Percentiles rank a stretch among this genome's conserved stretches.
Conservation (phyloP, 2,329 filamentous ascomycete species). For the Fusarium sp. region DNA sequence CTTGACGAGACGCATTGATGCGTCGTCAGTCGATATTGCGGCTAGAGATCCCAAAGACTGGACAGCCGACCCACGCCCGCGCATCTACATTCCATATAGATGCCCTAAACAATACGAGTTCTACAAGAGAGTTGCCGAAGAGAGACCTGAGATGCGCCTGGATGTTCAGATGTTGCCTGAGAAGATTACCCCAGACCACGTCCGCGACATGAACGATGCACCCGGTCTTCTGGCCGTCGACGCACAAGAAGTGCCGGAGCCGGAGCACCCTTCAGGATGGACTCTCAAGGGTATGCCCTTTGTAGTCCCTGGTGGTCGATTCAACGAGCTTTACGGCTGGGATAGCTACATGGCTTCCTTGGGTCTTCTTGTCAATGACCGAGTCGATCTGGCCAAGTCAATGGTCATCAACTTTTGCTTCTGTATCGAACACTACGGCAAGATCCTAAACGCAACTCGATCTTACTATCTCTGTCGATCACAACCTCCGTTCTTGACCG, state of each 20-base stretch:
- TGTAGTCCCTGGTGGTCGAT: slow-evolving; percentile 95
- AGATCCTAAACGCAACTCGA: slow-evolving; percentile 96
- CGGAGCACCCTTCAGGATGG: slow-evolving; percentile 68
- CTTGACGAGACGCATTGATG: slow-evolving; percentile 89
- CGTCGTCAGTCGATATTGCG: slow-evolving; percentile 85
- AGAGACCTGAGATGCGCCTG: slow-evolving; percentile 84
- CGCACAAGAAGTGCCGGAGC: slow-evolving; percentile 81
- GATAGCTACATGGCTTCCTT: slow-evolving; percentile 99
- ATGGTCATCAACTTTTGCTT: slow-evolving; percentile 99
- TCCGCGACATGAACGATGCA: slow-evolving; percentile 85
- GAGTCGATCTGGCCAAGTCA: slow-evolving; percentile 86
- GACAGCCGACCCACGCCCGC: slow-evolving; percentile 87
- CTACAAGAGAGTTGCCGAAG: slow-evolving; percentile 82
- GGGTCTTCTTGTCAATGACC: slow-evolving; percentile 86
- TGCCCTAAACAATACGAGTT: slow-evolving; percentile 91
- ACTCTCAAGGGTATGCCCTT: slow-evolving; percentile 87
- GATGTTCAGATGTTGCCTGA: slow-evolving; percentile 86
- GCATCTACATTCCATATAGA: slow-evolving; percentile 89
- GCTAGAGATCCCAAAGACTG: slow-evolving; percentile 95
- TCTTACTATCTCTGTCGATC: slow-evolving; percentile 96
- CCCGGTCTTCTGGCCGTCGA: slow-evolving; percentile 91
- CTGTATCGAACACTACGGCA: slow-evolving; percentile 97
- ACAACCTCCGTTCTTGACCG: slow-evolving; percentile 95
- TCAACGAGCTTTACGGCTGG: slow-evolving; percentile 99
- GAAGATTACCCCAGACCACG: slow-evolving; percentile 82